Conservation (phyloP, 768 basidiomycete genomes). For the Obba rivulosa region DNA sequence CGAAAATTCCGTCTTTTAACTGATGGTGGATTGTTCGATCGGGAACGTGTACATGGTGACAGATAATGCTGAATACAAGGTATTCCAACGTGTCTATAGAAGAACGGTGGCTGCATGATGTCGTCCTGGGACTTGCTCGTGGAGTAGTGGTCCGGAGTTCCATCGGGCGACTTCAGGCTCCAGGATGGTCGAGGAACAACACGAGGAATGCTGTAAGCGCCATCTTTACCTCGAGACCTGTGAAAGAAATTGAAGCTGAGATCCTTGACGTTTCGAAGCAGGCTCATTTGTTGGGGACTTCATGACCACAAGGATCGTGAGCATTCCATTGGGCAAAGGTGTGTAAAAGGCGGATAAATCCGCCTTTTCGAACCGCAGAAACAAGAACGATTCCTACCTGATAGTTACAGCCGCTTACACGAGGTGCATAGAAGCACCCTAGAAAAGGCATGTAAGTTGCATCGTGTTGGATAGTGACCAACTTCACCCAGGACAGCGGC, state of each 20-base stretch:
- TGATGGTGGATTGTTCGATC: conserved; percentile 62
- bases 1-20: conserved; percentile 40
- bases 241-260: conserved; percentile 21
- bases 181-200: conserved; percentile 62
- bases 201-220: conserved; percentile 53
- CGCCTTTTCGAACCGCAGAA: conserved; percentile 3
- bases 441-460: conserved; percentile 54
- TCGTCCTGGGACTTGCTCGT: conserved; percentile 54
- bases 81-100: conserved; percentile 61
- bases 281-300: conserved; percentile 6
- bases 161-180: conserved; percentile 38
- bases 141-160: conserved; percentile 63
- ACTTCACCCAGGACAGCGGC: conserved; percentile 55
- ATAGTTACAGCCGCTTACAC: conserved; percentile 12
- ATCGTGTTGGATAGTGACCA: conserved; percentile 42
- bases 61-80: conserved; percentile 67
- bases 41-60: conserved; percentile 72
- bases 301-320: conserved; percentile 8
- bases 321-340: conserved; percentile 13
- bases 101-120: conserved; percentile 61
- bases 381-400: conserved; percentile 11
- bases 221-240: conserved; percentile 28
- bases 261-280: conserved; percentile 12
- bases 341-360: conserved; percentile 16
- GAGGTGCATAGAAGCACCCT: conserved; percentile 26